phyloP scores from a whole-genome alignment of 768 basidiomycete species.

The Macrocybe gigantea region DNA sequence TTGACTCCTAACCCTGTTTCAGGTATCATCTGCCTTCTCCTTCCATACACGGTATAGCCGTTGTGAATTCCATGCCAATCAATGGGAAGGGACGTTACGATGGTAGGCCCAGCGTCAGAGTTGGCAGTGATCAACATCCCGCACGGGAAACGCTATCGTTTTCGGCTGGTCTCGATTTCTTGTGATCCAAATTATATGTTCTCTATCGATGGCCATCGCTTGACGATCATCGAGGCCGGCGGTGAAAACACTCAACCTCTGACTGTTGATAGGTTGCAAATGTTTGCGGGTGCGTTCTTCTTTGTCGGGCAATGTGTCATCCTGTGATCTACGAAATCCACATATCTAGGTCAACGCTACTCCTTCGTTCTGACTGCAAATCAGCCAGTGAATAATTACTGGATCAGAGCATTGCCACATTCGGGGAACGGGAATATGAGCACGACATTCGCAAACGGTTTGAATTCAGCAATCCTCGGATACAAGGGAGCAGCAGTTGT shows the following conservation, averaged over 20 bases:
- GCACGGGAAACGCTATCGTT: slow-evolving; percentile 34
- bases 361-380: slow-evolving; percentile 31
- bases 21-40: slow-evolving; percentile 14
- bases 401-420: slow-evolving; percentile 18
- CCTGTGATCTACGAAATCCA: slow-evolving; percentile 12
- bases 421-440: slow-evolving; percentile 11
- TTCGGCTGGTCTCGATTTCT: slow-evolving; percentile 38
- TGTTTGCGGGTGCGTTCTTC: slow-evolving; percentile 17
- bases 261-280: slow-evolving; percentile 21
- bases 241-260: slow-evolving; percentile 19
- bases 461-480: slow-evolving; percentile 12
- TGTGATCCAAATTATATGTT: slow-evolving; percentile 31
- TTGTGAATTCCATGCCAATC: slow-evolving; percentile 30
- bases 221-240: slow-evolving; percentile 30
- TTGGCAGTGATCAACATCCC: slow-evolving; percentile 32
- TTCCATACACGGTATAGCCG: slow-evolving; percentile 11
- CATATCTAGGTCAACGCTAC: slow-evolving; percentile 36
- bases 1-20: not conserved
- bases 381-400: slow-evolving; percentile 26
- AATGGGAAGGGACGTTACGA: slow-evolving; percentile 33
- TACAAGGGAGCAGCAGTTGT: slow-evolving; percentile 6
- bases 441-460: slow-evolving; percentile 5
- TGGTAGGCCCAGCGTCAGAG: slow-evolving; percentile 26
- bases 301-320: slow-evolving; percentile 5
- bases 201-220: slow-evolving; percentile 6